Evolutionary conservation across 2,329 filamentous ascomycete genomes (phyloP).

Genomic region (Fusarium anthophilum): DNA sequence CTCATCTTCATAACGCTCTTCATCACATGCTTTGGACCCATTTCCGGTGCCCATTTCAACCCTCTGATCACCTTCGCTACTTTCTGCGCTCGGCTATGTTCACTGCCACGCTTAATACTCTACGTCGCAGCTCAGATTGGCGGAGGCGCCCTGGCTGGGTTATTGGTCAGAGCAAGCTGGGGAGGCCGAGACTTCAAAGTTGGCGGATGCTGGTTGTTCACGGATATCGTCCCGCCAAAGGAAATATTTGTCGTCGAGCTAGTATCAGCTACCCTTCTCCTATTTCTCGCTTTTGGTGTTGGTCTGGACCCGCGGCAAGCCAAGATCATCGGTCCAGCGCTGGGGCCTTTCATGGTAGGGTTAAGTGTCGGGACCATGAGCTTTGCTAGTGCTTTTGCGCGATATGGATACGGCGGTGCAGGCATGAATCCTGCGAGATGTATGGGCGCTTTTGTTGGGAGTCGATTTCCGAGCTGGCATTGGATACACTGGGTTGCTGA

Average conservation of each 20-base stretch:
- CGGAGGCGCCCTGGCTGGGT: conserved; percentile 51
- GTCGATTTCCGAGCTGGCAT: conserved; percentile 34
- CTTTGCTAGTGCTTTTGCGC: conserved; percentile 46
- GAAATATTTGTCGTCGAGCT: conserved; percentile 59
- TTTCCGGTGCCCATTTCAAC: conserved; percentile 64
- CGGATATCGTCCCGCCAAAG: conserved; percentile 32
- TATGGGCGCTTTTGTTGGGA: conserved; percentile 35
- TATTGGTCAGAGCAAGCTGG: conserved; percentile 41
- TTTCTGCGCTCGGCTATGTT: conserved; percentile 60
- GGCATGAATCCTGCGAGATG: conserved; percentile 37
- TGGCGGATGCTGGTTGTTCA: conserved; percentile 45
- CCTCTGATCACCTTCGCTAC: conserved; percentile 64
- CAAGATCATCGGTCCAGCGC: conserved; percentile 58
- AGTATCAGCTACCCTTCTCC: conserved; percentile 54
- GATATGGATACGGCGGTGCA: conserved; percentile 41
- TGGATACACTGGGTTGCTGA: conserved; percentile 42
- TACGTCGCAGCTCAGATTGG: conserved; percentile 59
- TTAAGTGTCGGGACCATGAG: conserved; percentile 49
- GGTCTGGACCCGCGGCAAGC: conserved; percentile 63
- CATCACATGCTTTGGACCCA: conserved; percentile 58
- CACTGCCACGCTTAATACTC: conserved; percentile 58
- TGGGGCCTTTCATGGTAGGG: conserved; percentile 61
- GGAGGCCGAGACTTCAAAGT: conserved; percentile 42
- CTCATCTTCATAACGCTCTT: conserved; percentile 55
- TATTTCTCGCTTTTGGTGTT: conserved; percentile 63